Evolutionary conservation across 2,329 filamentous ascomycete genomes (phyloP), one percentile per base, ranked within the genome.

Genomic region (Diaporthe citrichinensis): DNA sequence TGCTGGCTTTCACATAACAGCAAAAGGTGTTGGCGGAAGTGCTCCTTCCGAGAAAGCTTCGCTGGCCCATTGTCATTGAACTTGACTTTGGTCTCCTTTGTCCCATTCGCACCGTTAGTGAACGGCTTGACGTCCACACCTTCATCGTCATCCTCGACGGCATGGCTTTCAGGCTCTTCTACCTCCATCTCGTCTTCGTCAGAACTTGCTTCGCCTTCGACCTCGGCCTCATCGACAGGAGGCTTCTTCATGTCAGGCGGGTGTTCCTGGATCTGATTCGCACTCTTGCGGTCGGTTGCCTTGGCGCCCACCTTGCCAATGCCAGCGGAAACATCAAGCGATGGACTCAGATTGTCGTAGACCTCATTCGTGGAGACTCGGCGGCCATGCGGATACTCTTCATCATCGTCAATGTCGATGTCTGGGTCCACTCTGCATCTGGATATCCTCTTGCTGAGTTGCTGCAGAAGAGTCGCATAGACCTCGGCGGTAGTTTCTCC

Each of bases 401-500:
- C 82, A 14, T 82, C 79, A 7, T 84, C 82, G 23, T 85, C 84
- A 39, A 84, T 80, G 6, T 89, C 87, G 20, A 89, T 85, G 10
- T 84, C 84, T 20, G 88, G 84, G 77, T 93, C 90, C 61, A 88
- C 85, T 74, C 91, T 92, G 81, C 95, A 97, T 69, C 91, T 90
- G 2, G 90, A 85, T 4, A 93, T 87, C 79, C 93, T 91, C 39
- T 90, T 88, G 78, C 96, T 95, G 62, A 98, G 84, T 12, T 92
- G 88, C 71, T 90, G 89, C 17, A 98, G 88, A 25, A 97, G 87
- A 20, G 92, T 90, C 51, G 90, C 91, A 81, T 98, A 98, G 1
- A 98, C 91, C 76, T 93, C 89, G 1, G 93, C 92, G 1, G 96
- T 97, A 1, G 90, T 92, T 55, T 92, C 88, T 59, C 95, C 94